Evolutionary conservation across 148 eudicot genomes (phyloP).

Genomic region (Polygonum maritimum): DNA sequence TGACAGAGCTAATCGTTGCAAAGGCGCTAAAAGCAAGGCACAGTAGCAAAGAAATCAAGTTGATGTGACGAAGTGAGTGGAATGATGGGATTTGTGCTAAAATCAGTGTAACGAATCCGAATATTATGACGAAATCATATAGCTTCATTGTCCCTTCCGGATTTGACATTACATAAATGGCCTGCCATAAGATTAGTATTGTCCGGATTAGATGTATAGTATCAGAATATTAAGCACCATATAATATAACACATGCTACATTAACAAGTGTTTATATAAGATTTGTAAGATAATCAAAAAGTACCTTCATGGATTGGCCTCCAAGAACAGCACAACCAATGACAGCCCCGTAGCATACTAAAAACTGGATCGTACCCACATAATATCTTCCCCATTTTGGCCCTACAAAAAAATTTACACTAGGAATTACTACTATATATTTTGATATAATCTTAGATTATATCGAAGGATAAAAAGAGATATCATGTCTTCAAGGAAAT

Average conservation of each 20-base stretch:
- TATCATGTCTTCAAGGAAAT: no score
- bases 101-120: constrained; percentile 56
- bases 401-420: constrained; percentile 24
- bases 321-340: constrained; percentile 47
- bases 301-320: constrained; percentile 70
- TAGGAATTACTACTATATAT: no score
- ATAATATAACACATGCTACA: no score
- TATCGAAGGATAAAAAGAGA: no score
- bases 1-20: constrained; percentile 57
- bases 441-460: no score
- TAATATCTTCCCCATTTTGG: constrained; percentile 64
- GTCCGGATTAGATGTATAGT: no score
- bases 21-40: constrained; percentile 59
- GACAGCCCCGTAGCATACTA: constrained; percentile 54
- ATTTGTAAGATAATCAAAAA: background rate
- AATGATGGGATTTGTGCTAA: constrained; percentile 87
- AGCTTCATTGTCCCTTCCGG: constrained; percentile 61
- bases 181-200: constrained; percentile 17
- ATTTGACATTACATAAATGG: constrained; percentile 37
- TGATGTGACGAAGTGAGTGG: constrained; percentile 82
- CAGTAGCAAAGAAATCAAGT: constrained; percentile 53
- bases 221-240: no score
- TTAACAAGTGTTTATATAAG: no score
- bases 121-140: constrained; percentile 51
- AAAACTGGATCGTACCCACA: constrained; percentile 53